A percentile compares a stretch with the other conserved stretches of the same genome.
Conservation (phyloP, 2,329 filamentous ascomycete genomes). For the Apiospora pterosperma region DNA sequence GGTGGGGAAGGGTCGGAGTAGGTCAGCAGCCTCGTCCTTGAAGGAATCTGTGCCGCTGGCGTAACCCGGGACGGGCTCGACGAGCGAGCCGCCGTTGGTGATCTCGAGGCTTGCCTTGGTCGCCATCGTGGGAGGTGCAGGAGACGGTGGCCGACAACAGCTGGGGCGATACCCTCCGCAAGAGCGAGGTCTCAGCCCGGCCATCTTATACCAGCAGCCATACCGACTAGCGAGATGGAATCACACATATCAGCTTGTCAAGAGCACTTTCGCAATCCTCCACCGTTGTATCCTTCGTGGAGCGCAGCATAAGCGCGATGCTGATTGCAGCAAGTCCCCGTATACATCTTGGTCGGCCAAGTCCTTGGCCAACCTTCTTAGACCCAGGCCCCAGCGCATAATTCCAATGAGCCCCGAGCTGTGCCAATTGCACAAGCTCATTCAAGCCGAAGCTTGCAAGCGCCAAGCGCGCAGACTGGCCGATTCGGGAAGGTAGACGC, state of each 20-base stretch:
- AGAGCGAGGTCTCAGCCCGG: neutral
- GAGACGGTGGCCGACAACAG: neutral
- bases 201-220: neutral
- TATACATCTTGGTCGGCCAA: neutral
- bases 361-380: neutral
- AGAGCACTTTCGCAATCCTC: neutral
- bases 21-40: neutral
- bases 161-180: neutral
- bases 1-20: neutral
- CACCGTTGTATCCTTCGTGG: neutral
- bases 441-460: neutral
- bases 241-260: neutral
- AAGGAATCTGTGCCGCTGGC: neutral
- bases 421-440: constrained; percentile 3
- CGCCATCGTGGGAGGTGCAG: neutral
- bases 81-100: constrained; percentile 4
- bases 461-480: neutral
- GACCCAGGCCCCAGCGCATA: neutral
- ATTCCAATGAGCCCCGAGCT: neutral
- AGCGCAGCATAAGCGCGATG: neutral
- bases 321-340: neutral
- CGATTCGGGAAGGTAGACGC: neutral
- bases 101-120: constrained; percentile 5
- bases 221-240: neutral
- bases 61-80: neutral